phyloP scores from a whole-genome alignment of 2,329 filamentous ascomycete species.

The Ophidiomyces ophidiicola region DNA sequence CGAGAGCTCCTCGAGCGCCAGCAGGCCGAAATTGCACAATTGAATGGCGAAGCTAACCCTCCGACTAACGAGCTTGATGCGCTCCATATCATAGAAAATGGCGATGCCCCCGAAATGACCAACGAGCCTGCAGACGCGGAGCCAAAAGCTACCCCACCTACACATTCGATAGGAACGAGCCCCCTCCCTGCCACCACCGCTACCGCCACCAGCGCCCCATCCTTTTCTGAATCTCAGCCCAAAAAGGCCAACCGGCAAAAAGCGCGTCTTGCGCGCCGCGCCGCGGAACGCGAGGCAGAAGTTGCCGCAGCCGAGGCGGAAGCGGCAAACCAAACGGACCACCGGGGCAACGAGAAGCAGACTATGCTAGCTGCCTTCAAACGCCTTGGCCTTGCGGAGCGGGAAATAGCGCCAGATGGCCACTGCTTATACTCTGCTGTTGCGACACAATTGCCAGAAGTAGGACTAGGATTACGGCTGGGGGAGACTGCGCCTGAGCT shows the following conservation, averaged over 20 bases:
- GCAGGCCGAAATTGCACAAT: constrained; percentile 37
- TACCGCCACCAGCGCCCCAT: too few species aligned
- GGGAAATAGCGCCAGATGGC: constrained; percentile 76
- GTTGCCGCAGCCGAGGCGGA: constrained; percentile 59
- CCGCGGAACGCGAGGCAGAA: constrained; percentile 66
- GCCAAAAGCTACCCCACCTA: neutral
- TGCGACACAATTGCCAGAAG: constrained; percentile 62
- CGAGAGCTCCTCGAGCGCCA: constrained; percentile 45
- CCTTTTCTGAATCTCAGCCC: constrained; percentile 19
- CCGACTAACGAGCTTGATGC: constrained; percentile 21
- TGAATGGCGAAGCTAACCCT: constrained; percentile 28
- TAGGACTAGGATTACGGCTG: constrained; percentile 29
- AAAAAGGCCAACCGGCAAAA: constrained; percentile 87
- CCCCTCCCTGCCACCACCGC: neutral
- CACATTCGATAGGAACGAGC: constrained; percentile 2
- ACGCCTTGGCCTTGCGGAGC: constrained; percentile 54
- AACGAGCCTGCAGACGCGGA: constrained; percentile 11
- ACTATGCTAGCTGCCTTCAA: constrained; percentile 58
- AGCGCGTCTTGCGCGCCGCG: constrained; percentile 75
- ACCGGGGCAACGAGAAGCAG: constrained; percentile 55
- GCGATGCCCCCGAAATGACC: neutral
- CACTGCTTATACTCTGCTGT: constrained; percentile 91
- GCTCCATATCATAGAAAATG: constrained; percentile 22
- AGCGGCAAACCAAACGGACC: constrained; percentile 60
- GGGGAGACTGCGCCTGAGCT: constrained; percentile 23